Conservation (phyloP, 225 moss, liverwort and hornwort species). For the Anthoceros angustus region DNA sequence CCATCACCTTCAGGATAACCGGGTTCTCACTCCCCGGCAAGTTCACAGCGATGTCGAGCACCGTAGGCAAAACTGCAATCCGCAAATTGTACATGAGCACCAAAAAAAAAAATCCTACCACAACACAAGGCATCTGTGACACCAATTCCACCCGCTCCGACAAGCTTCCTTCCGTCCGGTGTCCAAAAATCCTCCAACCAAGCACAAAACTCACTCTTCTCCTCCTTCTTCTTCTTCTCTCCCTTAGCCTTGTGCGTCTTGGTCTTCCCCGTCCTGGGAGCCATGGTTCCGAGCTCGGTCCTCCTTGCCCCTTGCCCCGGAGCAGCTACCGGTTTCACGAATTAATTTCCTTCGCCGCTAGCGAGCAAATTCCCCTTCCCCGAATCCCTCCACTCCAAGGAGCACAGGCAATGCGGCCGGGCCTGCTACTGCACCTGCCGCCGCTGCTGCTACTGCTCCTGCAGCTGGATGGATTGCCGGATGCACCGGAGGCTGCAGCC, state of each 20-base stretch:
- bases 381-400: too few relatives aligned
- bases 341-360: too few relatives aligned
- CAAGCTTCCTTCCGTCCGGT: not conserved
- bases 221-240: conserved; percentile 64
- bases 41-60: conserved; percentile 40
- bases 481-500: too few relatives aligned
- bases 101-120: not conserved
- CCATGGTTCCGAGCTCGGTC: conserved; percentile 16
- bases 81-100: not conserved
- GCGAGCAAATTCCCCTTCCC: too few relatives aligned
- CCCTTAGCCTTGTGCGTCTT: conserved; percentile 38
- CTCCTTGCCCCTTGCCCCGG: not conserved
- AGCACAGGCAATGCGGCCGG: too few relatives aligned
- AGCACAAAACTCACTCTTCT: conserved; percentile 35
- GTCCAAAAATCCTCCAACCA: too few relatives aligned
- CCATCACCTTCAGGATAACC: conserved; percentile 32
- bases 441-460: too few relatives aligned
- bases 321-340: too few relatives aligned
- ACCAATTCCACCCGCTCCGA: too few relatives aligned
- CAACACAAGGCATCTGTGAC: not conserved
- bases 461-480: too few relatives aligned
- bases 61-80: conserved; percentile 49
- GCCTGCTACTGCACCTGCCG: too few relatives aligned
- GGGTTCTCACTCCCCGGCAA: conserved; percentile 39
- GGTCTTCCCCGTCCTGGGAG: conserved; percentile 43